phyloP scores from a whole-genome alignment of 805 yeast species.

The Grigorovia transvaalensis region DNA sequence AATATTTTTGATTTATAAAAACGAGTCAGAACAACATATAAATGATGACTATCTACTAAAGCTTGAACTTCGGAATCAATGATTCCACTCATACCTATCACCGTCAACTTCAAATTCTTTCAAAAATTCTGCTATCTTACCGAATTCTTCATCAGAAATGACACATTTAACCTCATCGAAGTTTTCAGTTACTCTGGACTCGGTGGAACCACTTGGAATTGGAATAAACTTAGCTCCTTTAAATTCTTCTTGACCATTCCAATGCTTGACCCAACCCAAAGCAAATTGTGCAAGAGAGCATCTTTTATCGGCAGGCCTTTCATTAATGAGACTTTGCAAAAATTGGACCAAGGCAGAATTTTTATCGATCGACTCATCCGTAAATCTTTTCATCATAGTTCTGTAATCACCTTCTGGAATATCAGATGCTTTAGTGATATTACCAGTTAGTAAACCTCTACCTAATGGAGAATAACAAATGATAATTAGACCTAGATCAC shows the following conservation, averaged over 20 bases:
- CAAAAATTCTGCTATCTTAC: conserved; percentile 39
- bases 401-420: conserved; percentile 46
- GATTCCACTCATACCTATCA: conserved; percentile 34
- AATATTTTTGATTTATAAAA: too few relatives aligned
- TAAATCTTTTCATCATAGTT: conserved; percentile 44
- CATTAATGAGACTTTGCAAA: conserved; percentile 40
- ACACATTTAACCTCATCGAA: conserved; percentile 30
- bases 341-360: conserved; percentile 42
- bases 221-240: conserved; percentile 49
- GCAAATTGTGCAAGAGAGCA: conserved; percentile 58
- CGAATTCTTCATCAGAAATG: conserved; percentile 48
- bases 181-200: conserved; percentile 54
- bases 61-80: neutral
- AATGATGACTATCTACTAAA: too few relatives aligned
- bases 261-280: conserved; percentile 51
- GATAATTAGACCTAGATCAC: conserved; percentile 50
- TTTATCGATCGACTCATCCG: conserved; percentile 42
- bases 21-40: too few relatives aligned
- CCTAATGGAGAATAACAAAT: conserved; percentile 80
- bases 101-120: conserved; percentile 42
- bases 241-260: conserved; percentile 29
- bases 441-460: conserved; percentile 67
- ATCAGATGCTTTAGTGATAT: conserved; percentile 35
- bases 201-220: conserved; percentile 67
- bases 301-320: conserved; percentile 36